These are phyloP conservation scores for Schizopora paradoxa DNA, from an alignment of 1,284 basidiomycete genomes.

Conservation along the genomic window DNA sequence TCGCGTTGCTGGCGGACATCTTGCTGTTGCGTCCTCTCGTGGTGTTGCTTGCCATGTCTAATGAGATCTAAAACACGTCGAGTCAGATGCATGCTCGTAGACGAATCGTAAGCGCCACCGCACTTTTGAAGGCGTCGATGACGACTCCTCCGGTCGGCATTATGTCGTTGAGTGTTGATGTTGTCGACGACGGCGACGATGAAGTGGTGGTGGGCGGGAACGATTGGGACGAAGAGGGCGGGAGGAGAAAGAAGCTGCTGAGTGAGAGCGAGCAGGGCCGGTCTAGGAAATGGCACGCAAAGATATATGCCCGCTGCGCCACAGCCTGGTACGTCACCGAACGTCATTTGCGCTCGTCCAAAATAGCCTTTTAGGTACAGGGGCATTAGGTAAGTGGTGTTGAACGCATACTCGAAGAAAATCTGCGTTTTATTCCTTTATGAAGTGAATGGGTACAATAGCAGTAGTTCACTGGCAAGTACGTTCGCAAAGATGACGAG, in stretches of 20 bases:
- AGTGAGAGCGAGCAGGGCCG: not conserved
- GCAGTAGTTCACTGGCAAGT: too few relatives aligned
- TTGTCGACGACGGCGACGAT: slow-evolving; percentile 2
- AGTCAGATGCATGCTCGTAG: slow-evolving; percentile 17
- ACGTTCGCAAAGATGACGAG: too few relatives aligned
- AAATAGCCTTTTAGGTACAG: too few relatives aligned
- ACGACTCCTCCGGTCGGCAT: slow-evolving; percentile 44
- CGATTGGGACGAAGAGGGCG: not conserved
- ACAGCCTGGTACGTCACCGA: slow-evolving; percentile 2
- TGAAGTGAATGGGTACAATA: too few relatives aligned
- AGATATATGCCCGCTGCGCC: too few relatives aligned
- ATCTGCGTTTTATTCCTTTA: too few relatives aligned
- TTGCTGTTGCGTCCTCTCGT: slow-evolving; percentile 33
- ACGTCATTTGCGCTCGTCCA: too few relatives aligned
- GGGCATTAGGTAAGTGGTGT: too few relatives aligned
- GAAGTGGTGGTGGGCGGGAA: slow-evolving; percentile 1
- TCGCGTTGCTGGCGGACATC: slow-evolving; percentile 25
- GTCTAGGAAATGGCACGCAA: too few relatives aligned
- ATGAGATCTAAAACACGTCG: slow-evolving; percentile 63
- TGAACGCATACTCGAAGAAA: too few relatives aligned
- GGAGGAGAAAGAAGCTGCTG: slow-evolving; percentile 3
- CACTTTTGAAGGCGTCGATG: slow-evolving; percentile 73
- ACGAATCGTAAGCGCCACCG: slow-evolving; percentile 19
- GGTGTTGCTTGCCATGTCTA: slow-evolving; percentile 75
- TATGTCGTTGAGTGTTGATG: too few relatives aligned